These are phyloP conservation scores for Saturnispora serradocipensis DNA, from an alignment of 805 yeast genomes.

Conservation along the genomic window DNA sequence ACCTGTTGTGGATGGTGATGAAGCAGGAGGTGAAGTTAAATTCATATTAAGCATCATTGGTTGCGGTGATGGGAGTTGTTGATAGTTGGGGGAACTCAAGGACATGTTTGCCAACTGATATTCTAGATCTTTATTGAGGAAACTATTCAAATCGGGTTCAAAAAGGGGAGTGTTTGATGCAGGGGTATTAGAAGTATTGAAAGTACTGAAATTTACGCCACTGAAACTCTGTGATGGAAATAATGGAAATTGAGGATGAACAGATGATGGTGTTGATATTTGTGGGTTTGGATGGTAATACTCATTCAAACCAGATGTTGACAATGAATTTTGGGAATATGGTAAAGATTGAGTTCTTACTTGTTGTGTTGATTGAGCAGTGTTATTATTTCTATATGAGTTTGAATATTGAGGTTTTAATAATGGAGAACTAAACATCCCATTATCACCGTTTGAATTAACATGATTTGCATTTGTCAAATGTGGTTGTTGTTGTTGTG, in stretches of 20 bases:
- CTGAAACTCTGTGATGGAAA: slow-evolving; percentile 9
- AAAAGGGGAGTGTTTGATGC: slow-evolving; percentile 5
- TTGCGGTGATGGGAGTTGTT: slow-evolving; percentile 8
- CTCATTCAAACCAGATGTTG: slow-evolving; percentile 5
- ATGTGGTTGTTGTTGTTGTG: slow-evolving; percentile 4
- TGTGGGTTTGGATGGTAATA: slow-evolving; percentile 1
- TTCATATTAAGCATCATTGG: slow-evolving; percentile 9
- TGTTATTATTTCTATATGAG: background rate
- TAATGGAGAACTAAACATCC: slow-evolving; percentile 5
- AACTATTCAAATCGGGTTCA: slow-evolving; percentile 9
- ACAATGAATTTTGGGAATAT: background rate
- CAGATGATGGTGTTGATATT: slow-evolving; percentile 2
- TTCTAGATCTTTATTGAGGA: slow-evolving; percentile 17
- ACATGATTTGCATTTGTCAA: slow-evolving; percentile 1
- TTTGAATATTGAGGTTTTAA: slow-evolving; percentile 7
- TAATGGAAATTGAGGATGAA: slow-evolving; percentile 5
- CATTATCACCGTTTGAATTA: background rate
- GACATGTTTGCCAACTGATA: slow-evolving; percentile 14
- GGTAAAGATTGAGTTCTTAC: slow-evolving; percentile 4
- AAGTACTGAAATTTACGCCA: slow-evolving; percentile 3
- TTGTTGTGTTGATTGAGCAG: slow-evolving; percentile 6
- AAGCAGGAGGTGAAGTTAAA: slow-evolving; percentile 11
- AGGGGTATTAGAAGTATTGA: background rate
- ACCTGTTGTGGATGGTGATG: slow-evolving; percentile 8
- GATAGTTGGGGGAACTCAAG: slow-evolving; percentile 5